A percentile compares a stretch with the other conserved stretches of the same genome.
phyloP scores from a whole-genome alignment of 2,329 filamentous ascomycete species.

The Thyridium curvatum region DNA sequence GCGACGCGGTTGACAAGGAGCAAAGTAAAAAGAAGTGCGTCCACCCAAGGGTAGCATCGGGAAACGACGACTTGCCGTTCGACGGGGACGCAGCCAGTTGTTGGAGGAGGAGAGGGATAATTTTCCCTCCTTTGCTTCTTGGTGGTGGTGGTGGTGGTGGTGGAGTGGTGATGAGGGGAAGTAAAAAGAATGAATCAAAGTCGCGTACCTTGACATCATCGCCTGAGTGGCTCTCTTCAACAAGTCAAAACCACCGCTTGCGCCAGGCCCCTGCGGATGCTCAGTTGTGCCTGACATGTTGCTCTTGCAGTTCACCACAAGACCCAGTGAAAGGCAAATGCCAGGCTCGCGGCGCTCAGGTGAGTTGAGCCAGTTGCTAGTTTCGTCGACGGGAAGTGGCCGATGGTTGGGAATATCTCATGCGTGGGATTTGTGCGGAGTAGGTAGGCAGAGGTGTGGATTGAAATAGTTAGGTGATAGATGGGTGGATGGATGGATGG shows the following conservation, averaged over 20 bases:
- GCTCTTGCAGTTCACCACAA: not conserved
- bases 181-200: slow-evolving; percentile 13
- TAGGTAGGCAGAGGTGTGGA: no score
- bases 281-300: not conserved
- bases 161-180: slow-evolving; percentile 2
- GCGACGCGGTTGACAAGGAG: no score
- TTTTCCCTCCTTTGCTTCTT: not conserved
- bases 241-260: slow-evolving; percentile 45
- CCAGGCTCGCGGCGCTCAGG: not conserved
- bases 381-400: no score
- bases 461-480: no score
- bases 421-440: no score
- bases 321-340: not conserved
- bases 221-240: slow-evolving; percentile 55
- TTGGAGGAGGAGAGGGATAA: not conserved
- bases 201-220: slow-evolving; percentile 54
- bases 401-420: no score
- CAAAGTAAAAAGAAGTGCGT: no score
- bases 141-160: not conserved
- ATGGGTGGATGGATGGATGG: no score
- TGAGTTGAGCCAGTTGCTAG: no score
- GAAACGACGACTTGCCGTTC: no score
- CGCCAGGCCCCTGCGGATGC: slow-evolving; percentile 8
- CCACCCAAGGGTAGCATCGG: no score
- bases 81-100: no score